Evolutionary conservation across 306 rosid species (phyloP).

Genomic region (Clitoria ternatea): DNA sequence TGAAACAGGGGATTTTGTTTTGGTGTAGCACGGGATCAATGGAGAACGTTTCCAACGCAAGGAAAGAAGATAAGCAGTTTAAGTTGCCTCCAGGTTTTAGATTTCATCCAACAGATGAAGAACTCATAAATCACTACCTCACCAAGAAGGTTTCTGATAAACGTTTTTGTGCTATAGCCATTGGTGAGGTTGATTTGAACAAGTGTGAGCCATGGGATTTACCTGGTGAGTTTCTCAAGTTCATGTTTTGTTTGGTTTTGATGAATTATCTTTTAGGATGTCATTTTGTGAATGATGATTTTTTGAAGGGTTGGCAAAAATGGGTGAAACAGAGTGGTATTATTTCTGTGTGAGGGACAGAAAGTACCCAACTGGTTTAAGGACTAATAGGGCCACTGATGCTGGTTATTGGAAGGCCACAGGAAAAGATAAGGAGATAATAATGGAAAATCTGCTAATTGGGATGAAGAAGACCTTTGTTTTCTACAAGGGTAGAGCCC

Average conservation of each 20-base stretch:
- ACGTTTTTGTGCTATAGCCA: slow-evolving; percentile 47
- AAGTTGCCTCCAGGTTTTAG: slow-evolving; percentile 71
- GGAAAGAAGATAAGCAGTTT: slow-evolving; percentile 31
- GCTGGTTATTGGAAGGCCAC: slow-evolving; percentile 95
- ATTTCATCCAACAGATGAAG: slow-evolving; percentile 80
- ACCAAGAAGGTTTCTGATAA: slow-evolving; percentile 49
- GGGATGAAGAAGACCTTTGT: slow-evolving; percentile 92
- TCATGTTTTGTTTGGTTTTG: neutral
- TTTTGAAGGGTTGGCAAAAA: slow-evolving; percentile 65
- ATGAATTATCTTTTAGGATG: neutral
- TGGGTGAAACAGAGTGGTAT: slow-evolving; percentile 87
- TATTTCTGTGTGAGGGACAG: slow-evolving; percentile 62
- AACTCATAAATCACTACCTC: slow-evolving; percentile 63
- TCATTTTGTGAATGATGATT: neutral
- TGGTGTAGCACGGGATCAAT: slow-evolving; percentile 18
- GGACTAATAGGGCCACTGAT: slow-evolving; percentile 70
- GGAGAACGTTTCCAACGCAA: slow-evolving; percentile 32
- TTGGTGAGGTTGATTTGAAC: slow-evolving; percentile 72
- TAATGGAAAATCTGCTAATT: slow-evolving; percentile 30
- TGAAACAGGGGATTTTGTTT: slow-evolving; percentile 8
- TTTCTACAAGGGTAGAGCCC: slow-evolving; percentile 84
- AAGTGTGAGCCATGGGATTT: slow-evolving; percentile 91
- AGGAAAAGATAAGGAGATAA: slow-evolving; percentile 76
- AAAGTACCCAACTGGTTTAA: slow-evolving; percentile 71
- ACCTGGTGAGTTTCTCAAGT: slow-evolving; percentile 47